phyloP scores from a whole-genome alignment of 1,284 basidiomycete genomes.

The Singerocomus inundabilis region DNA sequence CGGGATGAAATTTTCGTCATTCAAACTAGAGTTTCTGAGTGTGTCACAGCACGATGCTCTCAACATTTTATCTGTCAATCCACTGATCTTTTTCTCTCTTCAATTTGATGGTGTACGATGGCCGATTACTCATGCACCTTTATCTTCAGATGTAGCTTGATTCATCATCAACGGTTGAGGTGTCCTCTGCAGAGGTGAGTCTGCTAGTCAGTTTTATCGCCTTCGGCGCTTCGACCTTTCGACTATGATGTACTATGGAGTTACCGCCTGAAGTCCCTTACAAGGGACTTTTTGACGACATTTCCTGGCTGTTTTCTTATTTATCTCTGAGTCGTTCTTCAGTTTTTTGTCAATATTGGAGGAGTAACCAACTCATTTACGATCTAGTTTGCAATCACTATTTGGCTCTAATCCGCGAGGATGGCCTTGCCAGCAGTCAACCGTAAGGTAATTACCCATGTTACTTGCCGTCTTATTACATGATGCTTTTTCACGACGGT shows the following conservation, averaged over 20 bases:
- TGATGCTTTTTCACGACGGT: constrained; percentile 82
- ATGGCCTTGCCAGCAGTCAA: rapidly evolving
- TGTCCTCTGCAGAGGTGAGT: constrained; percentile 10
- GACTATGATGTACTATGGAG: constrained; percentile 36
- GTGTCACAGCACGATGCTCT: constrained; percentile 64
- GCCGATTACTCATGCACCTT: constrained; percentile 3
- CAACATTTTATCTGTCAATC: constrained; percentile 55
- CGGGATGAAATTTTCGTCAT: constrained; percentile 56
- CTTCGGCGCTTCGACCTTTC: neutral
- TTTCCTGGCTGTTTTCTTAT: constrained; percentile 18
- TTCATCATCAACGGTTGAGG: neutral
- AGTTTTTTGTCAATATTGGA: neutral
- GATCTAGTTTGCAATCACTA: neutral
- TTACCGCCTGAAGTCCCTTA: constrained; percentile 30
- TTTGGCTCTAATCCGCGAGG: neutral
- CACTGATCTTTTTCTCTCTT: constrained; percentile 47
- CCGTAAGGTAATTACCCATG: constrained; percentile 11
- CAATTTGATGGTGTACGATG: constrained; percentile 1
- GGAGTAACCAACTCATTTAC: constrained; percentile 8
- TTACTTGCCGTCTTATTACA: constrained; percentile 23
- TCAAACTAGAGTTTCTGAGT: constrained; percentile 92
- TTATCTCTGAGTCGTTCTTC: constrained; percentile 35
- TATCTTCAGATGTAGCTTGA: constrained; percentile 1
- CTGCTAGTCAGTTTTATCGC: neutral
- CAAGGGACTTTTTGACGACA: constrained; percentile 22